These are phyloP conservation scores for Vitis hybrid DNA, from an alignment of 177 flowering plant genomes.

Conservation along the genomic window DNA sequence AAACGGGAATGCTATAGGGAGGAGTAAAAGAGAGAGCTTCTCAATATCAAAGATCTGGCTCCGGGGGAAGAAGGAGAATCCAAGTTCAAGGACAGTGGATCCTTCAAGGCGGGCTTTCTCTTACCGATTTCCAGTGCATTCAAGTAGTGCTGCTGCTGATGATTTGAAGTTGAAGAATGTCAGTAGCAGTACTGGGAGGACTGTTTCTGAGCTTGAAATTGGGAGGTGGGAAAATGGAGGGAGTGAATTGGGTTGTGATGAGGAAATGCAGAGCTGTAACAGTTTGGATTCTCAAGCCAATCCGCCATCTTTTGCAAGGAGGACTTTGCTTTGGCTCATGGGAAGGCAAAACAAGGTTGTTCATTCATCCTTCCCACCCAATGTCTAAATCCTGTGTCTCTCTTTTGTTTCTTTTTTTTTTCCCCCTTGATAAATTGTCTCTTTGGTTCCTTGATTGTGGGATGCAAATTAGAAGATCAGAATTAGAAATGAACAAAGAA, in stretches of 20 bases:
- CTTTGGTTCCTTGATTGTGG: conserved; percentile 26
- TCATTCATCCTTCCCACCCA: conserved; percentile 53
- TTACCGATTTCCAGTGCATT: conserved; percentile 44
- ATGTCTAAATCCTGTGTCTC: conserved; percentile 22
- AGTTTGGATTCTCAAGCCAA: conserved; percentile 46
- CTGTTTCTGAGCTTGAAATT: conserved; percentile 41
- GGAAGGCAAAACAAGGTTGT: conserved; percentile 77
- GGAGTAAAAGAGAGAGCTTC: conserved; percentile 59
- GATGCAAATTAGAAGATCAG: conserved; percentile 15
- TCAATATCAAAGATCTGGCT: conserved; percentile 82
- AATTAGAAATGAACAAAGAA: conserved; percentile 1
- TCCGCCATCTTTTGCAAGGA: conserved; percentile 62
- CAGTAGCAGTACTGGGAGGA: conserved; percentile 21
- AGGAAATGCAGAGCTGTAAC: conserved; percentile 39
- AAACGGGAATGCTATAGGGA: conserved; percentile 22
- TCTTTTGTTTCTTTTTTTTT: conserved; percentile 5
- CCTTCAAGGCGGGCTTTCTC: conserved; percentile 68
- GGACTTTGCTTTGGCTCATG: conserved; percentile 64
- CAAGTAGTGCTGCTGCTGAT: conserved; percentile 17
- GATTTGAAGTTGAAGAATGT: conserved; percentile 36
- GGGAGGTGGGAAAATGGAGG: conserved; percentile 41
- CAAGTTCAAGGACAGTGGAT: conserved; percentile 17
- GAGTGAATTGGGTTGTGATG: conserved; percentile 47
- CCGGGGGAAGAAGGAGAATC: conserved; percentile 52
- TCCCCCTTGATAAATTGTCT: conserved; percentile 6